These are phyloP conservation scores for Epichloe bromicola DNA, from an alignment of 2,329 filamentous ascomycete genomes.

Conservation along the genomic window DNA sequence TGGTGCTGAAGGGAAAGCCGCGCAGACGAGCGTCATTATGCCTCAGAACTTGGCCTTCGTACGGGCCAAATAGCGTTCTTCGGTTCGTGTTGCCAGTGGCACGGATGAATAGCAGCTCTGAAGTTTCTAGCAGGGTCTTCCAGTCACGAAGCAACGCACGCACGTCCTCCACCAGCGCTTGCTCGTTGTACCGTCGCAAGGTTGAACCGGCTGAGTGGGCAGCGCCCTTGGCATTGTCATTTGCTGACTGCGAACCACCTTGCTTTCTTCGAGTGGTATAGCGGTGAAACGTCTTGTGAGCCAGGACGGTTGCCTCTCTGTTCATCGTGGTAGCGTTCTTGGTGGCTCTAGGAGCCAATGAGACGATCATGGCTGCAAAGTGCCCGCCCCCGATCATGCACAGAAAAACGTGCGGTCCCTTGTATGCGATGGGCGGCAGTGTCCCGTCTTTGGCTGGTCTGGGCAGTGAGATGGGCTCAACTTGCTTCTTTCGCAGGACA, in stretches of 20 bases:
- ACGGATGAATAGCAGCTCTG: constrained; percentile 76
- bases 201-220: constrained; percentile 89
- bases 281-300: constrained; percentile 94
- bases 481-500: constrained; percentile 62
- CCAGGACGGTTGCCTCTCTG: constrained; percentile 73
- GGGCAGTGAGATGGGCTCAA: constrained; percentile 45
- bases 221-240: constrained; percentile 83
- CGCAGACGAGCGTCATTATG: constrained; percentile 69
- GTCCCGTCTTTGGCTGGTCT: constrained; percentile 46
- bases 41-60: constrained; percentile 74
- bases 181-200: constrained; percentile 86
- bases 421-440: constrained; percentile 41
- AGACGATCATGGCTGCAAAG: constrained; percentile 93
- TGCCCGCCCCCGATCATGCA: constrained; percentile 98
- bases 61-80: constrained; percentile 77
- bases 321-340: constrained; percentile 61
- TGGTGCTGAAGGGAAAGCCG: constrained; percentile 86
- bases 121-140: constrained; percentile 72
- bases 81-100: constrained; percentile 81
- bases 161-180: constrained; percentile 79
- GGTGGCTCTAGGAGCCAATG: constrained; percentile 64
- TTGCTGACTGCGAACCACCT: constrained; percentile 87
- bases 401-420: constrained; percentile 78
- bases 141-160: constrained; percentile 69
- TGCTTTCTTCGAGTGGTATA: constrained; percentile 96